Percentiles rank a stretch among this genome's conserved stretches.
Evolutionary conservation across 192 early-diverging fungal genomes (phyloP).

Genomic region (Piromyces sp.): DNA sequence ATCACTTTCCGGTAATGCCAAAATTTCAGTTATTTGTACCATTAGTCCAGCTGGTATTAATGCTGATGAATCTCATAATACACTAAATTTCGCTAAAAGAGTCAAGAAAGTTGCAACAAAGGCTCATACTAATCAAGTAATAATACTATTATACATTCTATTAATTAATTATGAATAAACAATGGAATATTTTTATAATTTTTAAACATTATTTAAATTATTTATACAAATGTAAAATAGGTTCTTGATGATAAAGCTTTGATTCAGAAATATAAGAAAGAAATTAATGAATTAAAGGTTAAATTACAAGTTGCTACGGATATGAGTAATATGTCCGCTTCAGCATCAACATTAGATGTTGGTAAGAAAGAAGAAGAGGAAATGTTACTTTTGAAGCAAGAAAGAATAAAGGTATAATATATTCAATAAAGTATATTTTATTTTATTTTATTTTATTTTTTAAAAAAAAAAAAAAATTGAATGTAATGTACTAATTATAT

Average conservation of each 20-base stretch:
- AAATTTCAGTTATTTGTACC: conserved; percentile 80
- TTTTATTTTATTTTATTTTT: no score
- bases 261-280: conserved; percentile 60
- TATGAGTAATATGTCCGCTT: conserved; percentile 9
- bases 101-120: conserved; percentile 74
- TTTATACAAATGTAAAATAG: no score
- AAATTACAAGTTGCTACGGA: conserved; percentile 44
- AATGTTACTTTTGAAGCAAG: conserved; percentile 5
- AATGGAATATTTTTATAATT: no score
- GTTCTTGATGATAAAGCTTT: conserved; percentile 60
- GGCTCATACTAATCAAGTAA: conserved; percentile 63
- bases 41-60: conserved; percentile 62
- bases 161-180: no score
- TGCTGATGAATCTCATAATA: conserved; percentile 74
- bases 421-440: no score
- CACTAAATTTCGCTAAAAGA: conserved; percentile 84
- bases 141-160: no score
- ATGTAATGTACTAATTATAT: no score
- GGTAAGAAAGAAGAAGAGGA: conserved; percentile 25
- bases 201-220: no score
- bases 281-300: conserved; percentile 55
- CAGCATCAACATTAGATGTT: not conserved
- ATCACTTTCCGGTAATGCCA: conserved; percentile 77
- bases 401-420: not conserved
- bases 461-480: no score